These are phyloP conservation scores for Geotrichum ghanense DNA, from an alignment of 805 yeast species.

Conservation along the genomic window DNA sequence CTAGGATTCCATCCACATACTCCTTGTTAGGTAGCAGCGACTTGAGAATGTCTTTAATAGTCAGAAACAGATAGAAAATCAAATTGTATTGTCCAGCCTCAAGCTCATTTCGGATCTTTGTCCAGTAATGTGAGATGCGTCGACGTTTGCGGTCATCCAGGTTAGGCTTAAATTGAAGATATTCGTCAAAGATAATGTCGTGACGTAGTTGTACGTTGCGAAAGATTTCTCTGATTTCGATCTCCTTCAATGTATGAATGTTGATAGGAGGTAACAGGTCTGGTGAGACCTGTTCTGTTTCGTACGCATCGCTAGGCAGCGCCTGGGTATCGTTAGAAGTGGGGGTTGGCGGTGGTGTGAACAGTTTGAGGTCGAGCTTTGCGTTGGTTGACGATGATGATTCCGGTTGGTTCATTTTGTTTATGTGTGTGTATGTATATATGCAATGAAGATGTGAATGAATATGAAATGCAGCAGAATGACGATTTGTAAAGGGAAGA, in stretches of 20 bases:
- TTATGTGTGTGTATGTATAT: not conserved
- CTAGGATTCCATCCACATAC: constrained; percentile 61
- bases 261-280: constrained; percentile 58
- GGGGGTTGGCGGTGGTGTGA: not conserved
- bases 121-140: constrained; percentile 76
- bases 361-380: not conserved
- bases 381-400: not conserved
- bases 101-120: constrained; percentile 33
- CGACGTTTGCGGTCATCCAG: constrained; percentile 66
- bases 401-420: not conserved
- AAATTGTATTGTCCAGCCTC: constrained; percentile 24
- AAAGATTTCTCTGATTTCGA: constrained; percentile 77
- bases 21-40: constrained; percentile 72
- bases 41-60: constrained; percentile 66
- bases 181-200: constrained; percentile 90
- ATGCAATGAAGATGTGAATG: not conserved
- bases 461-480: no score
- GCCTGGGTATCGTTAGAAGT: not conserved
- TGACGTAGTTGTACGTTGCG: constrained; percentile 89
- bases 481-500: no score
- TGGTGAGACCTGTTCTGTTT: not conserved
- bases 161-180: constrained; percentile 82
- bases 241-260: constrained; percentile 68
- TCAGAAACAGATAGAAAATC: constrained; percentile 60
- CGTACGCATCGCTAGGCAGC: not conserved